These are phyloP conservation scores for Juncus inflexus DNA, from an alignment of 176 grass and related monocot species.

Conservation along the genomic window DNA sequence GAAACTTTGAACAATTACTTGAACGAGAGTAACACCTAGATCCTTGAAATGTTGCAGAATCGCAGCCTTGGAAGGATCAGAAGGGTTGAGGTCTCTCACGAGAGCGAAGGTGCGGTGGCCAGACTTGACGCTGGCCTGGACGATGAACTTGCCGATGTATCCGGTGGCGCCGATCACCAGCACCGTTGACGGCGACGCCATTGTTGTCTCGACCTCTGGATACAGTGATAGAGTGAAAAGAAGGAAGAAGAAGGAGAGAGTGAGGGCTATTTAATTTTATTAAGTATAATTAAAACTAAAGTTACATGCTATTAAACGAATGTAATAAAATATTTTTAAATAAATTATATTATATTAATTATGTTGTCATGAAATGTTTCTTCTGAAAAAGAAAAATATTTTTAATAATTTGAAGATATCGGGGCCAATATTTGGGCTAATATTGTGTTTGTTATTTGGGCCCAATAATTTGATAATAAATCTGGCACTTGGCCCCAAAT, in stretches of 20 bases:
- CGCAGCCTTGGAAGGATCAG: slow-evolving; percentile 35
- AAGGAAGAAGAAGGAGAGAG: not conserved
- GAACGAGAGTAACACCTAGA: slow-evolving; percentile 11
- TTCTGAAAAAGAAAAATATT: no score
- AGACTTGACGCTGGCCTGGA: slow-evolving; percentile 22
- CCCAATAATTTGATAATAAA: no score
- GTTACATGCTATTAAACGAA: no score
- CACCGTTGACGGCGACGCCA: not conserved
- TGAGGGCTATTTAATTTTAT: not conserved
- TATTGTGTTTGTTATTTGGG: no score
- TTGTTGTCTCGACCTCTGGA: not conserved
- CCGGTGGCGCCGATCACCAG: slow-evolving; percentile 49
- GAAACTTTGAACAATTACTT: slow-evolving; percentile 5
- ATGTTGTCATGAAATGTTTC: no score
- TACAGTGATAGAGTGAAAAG: not conserved
- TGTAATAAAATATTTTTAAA: no score
- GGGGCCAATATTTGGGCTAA: no score
- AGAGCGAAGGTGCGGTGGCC: slow-evolving; percentile 40
- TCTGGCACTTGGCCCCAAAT: no score
- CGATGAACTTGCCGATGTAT: slow-evolving; percentile 41
- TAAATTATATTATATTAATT: no score
- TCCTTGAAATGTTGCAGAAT: slow-evolving; percentile 28
- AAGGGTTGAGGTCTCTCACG: slow-evolving; percentile 23
- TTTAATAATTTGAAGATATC: no score
- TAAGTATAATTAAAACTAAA: no score